These are phyloP conservation scores for Penicillium sumatraense DNA, from an alignment of 2,329 filamentous ascomycete genomes.

Conservation along the genomic window DNA sequence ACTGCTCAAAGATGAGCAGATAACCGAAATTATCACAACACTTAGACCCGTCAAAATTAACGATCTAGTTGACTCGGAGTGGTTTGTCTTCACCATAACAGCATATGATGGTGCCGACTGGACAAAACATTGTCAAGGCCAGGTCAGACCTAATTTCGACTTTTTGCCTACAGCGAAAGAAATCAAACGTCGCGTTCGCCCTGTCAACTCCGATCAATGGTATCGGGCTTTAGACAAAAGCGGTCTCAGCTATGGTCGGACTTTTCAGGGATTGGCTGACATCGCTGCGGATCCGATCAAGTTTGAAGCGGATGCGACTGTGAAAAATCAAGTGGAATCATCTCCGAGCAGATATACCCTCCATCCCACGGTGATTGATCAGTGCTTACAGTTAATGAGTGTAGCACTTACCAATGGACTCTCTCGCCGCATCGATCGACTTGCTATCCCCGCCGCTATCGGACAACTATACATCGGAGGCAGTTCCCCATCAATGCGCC, in stretches of 20 bases:
- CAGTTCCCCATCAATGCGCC: background rate
- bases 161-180: no score
- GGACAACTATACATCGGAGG: conserved; percentile 5
- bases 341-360: conserved; percentile 15
- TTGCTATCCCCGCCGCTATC: conserved; percentile 16
- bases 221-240: no score
- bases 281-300: no score
- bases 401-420: background rate
- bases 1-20: conserved; percentile 5
- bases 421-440: background rate
- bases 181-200: no score
- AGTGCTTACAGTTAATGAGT: conserved; percentile 17
- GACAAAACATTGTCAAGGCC: conserved; percentile 21
- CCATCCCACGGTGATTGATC: conserved; percentile 18
- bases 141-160: no score
- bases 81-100: conserved; percentile 22
- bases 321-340: no score
- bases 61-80: conserved; percentile 13
- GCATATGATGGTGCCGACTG: conserved; percentile 13
- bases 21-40: conserved; percentile 19
- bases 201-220: no score
- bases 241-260: no score
- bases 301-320: no score
- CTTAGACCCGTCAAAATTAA: conserved; percentile 10
- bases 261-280: no score